These are phyloP conservation scores for Quercus variabilis DNA, from an alignment of 306 rosid genomes.

Conservation along the genomic window DNA sequence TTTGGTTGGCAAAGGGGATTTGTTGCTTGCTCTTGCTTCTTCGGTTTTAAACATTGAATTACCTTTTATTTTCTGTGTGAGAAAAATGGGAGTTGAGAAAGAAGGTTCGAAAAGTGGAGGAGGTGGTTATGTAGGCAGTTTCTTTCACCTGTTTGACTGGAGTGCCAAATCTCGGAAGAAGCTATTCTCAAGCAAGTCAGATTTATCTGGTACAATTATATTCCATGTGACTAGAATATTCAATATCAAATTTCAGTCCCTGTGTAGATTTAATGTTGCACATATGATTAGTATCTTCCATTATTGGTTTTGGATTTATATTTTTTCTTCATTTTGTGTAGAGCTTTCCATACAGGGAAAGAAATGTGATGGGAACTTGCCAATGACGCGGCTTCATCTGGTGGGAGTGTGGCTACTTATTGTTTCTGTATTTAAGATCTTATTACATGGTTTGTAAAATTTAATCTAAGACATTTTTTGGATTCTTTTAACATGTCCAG, in stretches of 20 bases:
- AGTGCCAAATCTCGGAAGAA: slow-evolving; percentile 82
- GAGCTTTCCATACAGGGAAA: slow-evolving; percentile 53
- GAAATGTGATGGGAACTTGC: slow-evolving; percentile 41
- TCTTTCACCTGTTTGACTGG: slow-evolving; percentile 93
- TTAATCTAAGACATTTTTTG: slow-evolving; percentile 1
- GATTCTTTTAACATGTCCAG: slow-evolving; percentile 32
- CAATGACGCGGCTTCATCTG: slow-evolving; percentile 45
- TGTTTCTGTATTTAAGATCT: background rate
- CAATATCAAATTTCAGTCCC: background rate
- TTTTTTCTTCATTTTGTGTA: slow-evolving; percentile 18
- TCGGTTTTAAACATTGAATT: slow-evolving; percentile 26
- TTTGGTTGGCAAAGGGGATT: slow-evolving; percentile 17
- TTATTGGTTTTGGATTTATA: slow-evolving; percentile 13
- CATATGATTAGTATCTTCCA: background rate
- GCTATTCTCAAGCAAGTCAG: slow-evolving; percentile 66
- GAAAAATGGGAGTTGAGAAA: slow-evolving; percentile 75
- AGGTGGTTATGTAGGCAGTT: slow-evolving; percentile 70
- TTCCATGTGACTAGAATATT: background rate
- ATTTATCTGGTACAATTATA: slow-evolving; percentile 46
- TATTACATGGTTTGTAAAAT: slow-evolving; percentile 13
- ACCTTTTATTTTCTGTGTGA: slow-evolving; percentile 24
- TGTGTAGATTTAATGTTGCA: slow-evolving; percentile 3
- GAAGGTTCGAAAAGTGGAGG: slow-evolving; percentile 63
- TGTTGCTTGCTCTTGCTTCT: slow-evolving; percentile 9
- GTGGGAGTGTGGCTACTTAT: slow-evolving; percentile 28